Conservation (phyloP, 2,329 filamentous ascomycete species). For the Alternaria longipes region DNA sequence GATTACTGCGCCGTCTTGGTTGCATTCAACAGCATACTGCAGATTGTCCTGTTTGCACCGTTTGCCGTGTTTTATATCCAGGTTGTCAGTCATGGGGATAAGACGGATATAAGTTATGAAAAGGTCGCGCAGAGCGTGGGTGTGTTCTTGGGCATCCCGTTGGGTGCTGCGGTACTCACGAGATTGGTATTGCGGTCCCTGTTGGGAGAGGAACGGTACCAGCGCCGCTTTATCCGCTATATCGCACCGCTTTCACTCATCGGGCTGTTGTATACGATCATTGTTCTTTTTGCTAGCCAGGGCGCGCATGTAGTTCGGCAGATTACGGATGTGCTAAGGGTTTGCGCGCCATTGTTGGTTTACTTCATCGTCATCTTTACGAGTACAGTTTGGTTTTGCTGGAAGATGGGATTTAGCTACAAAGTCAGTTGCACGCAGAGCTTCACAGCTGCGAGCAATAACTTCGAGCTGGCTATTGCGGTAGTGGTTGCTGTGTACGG, state of each 20-base stretch:
- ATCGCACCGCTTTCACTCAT: slow-evolving; percentile 79
- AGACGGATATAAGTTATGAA: slow-evolving; percentile 64
- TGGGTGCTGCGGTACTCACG: slow-evolving; percentile 81
- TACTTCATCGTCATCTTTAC: slow-evolving; percentile 84
- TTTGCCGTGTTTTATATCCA: slow-evolving; percentile 65
- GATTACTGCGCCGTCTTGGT: slow-evolving; percentile 78
- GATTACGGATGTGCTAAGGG: slow-evolving; percentile 81
- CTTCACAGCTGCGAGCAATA: slow-evolving; percentile 91
- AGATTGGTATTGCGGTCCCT: slow-evolving; percentile 68
- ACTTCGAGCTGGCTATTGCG: slow-evolving; percentile 91
- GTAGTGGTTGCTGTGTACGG: slow-evolving; percentile 86
- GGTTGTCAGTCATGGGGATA: slow-evolving; percentile 67
- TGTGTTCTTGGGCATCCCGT: slow-evolving; percentile 83
- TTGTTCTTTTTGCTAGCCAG: slow-evolving; percentile 86
- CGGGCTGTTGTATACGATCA: slow-evolving; percentile 85
- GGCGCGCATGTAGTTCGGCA: slow-evolving; percentile 83
- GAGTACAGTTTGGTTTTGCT: slow-evolving; percentile 68
- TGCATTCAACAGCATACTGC: slow-evolving; percentile 59
- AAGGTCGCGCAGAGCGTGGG: slow-evolving; percentile 81
- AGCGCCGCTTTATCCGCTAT: slow-evolving; percentile 73
- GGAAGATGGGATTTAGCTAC: slow-evolving; percentile 78
- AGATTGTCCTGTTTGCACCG: slow-evolving; percentile 60
- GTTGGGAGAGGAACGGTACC: slow-evolving; percentile 69
- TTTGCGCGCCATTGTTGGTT: slow-evolving; percentile 80
- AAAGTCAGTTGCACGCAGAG: slow-evolving; percentile 77